phyloP scores from a whole-genome alignment of 306 rosid species.

The Quercus aquifolioides region DNA sequence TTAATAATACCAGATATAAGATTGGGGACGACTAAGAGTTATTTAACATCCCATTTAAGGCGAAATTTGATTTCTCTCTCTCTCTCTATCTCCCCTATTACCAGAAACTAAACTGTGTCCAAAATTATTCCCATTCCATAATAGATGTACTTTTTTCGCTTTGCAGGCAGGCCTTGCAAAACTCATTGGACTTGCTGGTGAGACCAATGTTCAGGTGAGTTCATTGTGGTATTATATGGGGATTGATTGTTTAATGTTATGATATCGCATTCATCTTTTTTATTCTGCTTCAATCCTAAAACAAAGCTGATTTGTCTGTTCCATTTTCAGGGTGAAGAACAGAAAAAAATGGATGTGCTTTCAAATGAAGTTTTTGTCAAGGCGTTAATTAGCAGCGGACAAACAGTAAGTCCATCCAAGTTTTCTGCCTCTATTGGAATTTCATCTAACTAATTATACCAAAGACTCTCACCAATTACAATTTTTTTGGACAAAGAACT shows the following conservation, averaged over 20 bases:
- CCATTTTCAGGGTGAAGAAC: slow-evolving; percentile 77
- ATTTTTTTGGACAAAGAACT: too few relatives aligned
- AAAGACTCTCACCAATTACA: too few relatives aligned
- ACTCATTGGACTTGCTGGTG: slow-evolving; percentile 97
- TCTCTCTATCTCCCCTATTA: too few relatives aligned
- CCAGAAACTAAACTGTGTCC: too few relatives aligned
- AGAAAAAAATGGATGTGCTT: slow-evolving; percentile 93
- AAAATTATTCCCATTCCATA: too few relatives aligned
- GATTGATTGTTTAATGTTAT: background rate
- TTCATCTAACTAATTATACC: too few relatives aligned
- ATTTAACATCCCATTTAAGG: too few relatives aligned
- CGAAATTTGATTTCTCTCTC: too few relatives aligned
- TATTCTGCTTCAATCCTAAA: background rate
- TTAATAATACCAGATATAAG: too few relatives aligned
- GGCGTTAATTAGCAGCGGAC: slow-evolving; percentile 87
- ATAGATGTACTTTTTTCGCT: background rate
- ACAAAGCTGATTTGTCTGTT: background rate
- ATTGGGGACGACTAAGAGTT: background rate
- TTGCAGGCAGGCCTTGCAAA: slow-evolving; percentile 94
- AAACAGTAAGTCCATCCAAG: slow-evolving; percentile 59
- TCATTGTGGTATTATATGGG: background rate
- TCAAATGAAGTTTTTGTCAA: slow-evolving; percentile 91
- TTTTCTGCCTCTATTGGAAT: background rate
- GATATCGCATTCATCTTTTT: slow-evolving; percentile 2
- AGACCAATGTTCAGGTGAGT: slow-evolving; percentile 84